Conservation (phyloP, 768 basidiomycete species). For the Psilocybe azurescens region DNA sequence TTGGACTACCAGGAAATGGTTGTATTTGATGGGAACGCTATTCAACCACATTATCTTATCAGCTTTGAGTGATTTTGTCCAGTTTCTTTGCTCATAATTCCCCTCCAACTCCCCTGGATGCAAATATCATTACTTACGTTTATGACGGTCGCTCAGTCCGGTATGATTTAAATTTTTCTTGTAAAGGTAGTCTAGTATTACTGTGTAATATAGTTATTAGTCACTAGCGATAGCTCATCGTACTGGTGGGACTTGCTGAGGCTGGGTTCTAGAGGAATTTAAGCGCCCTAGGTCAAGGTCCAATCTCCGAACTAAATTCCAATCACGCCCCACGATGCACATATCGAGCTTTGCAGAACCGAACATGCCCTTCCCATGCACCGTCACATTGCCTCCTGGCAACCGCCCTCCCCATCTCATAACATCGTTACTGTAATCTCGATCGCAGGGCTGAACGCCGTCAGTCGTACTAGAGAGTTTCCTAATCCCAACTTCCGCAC, state of each 20-base stretch:
- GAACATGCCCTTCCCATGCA: neutral
- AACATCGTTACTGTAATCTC: neutral
- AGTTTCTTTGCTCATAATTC: too few species aligned
- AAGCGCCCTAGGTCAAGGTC: neutral
- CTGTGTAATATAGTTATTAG: too few species aligned
- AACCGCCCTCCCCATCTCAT: neutral
- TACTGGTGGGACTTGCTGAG: too few species aligned
- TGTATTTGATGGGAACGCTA: slow-evolving; percentile 22
- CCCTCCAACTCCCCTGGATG: too few species aligned
- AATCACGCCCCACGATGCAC: neutral
- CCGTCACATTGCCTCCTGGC: neutral
- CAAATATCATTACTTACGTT: too few species aligned
- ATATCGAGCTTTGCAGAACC: neutral
- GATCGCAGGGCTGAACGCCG: neutral
- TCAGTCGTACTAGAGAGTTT: neutral
- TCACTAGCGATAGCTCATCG: too few species aligned
- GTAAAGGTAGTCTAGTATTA: too few species aligned
- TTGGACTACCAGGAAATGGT: slow-evolving; percentile 21
- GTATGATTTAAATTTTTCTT: too few species aligned
- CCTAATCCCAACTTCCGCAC: neutral
- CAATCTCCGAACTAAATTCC: neutral
- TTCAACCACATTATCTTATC: slow-evolving; percentile 27
- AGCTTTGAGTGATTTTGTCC: slow-evolving; percentile 15
- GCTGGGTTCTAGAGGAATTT: neutral
- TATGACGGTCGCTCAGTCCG: too few species aligned